Percentiles rank a stretch among this genome's conserved stretches.
Conservation (phyloP, 1,139 yeast genomes). For the Kurtzmaniella quercitrusa region DNA sequence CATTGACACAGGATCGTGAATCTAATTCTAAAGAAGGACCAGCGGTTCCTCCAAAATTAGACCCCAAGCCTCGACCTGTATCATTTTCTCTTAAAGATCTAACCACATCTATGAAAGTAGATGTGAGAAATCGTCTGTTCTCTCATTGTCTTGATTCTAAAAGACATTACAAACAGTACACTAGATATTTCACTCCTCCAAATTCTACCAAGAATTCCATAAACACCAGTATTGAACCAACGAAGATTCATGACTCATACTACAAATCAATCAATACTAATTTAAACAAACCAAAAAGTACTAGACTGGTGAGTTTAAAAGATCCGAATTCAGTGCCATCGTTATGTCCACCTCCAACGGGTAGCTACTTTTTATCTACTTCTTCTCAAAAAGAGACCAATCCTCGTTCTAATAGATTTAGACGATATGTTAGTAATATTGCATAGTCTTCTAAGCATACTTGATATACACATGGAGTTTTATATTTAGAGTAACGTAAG, state of each 20-base stretch:
- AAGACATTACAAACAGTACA: conserved; percentile 23
- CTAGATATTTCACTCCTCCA: conserved; percentile 23
- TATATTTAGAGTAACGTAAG: neutral
- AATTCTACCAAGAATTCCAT: neutral
- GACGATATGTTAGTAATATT: neutral
- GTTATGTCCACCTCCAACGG: neutral
- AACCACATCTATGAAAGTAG: conserved; percentile 13
- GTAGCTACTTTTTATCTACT: neutral
- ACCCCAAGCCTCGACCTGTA: neutral
- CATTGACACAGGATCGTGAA: neutral
- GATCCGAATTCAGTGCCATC: neutral
- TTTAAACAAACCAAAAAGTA: neutral
- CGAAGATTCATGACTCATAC: neutral
- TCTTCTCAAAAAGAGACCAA: neutral
- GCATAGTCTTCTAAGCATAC: neutral
- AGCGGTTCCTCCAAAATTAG: neutral
- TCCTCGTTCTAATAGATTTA: neutral
- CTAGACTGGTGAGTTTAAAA: conserved; percentile 1
- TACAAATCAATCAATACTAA: neutral
- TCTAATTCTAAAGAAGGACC: neutral
- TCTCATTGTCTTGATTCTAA: conserved; percentile 31
- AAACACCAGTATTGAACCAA: neutral
- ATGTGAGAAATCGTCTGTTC: conserved; percentile 27
- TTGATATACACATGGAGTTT: neutral
- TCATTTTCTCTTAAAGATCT: conserved; percentile 2